Evolutionary conservation across 768 basidiomycete genomes (phyloP), one percentile per base, ranked within the genome.

Genomic region (Pleurotus tuber-regium): DNA sequence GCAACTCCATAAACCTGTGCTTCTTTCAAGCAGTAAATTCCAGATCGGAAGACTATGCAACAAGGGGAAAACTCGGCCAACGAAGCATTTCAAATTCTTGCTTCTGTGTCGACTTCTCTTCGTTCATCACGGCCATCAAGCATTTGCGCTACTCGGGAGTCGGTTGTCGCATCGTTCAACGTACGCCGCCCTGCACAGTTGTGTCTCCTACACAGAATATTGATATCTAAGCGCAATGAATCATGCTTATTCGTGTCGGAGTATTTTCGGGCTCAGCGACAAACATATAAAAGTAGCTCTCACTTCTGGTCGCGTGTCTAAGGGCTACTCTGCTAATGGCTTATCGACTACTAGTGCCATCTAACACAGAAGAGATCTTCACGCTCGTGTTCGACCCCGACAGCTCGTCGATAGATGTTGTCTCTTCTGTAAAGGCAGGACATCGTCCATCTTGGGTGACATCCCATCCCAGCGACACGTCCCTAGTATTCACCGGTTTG

Each of bases 371-470:
- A 61, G 72, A 76, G 30, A 75, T 92, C 55, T 73, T 76, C 31
- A 83, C 86, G 1, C 71, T 91, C 48, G 61, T 66, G 16, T 92
- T 93, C 59, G 79, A 89, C 59, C 71, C 82, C 7, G 60, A 66
- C 1, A 61, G 67, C 0, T 61, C 69, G 5, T 74, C 73, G 19
- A 66, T 91, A 51, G 69, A 68, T 9, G 62, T 79, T 26, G 59
- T 69, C 10, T 76, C 80, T 3, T 56, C 73, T 12, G 59, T 80
- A 44, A 61, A 64, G 7, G 79, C 83, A 29, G 86, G 87, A 23
- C 66, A 75, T 57, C 80, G 82, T 59, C 87, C 90, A 0, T 89
- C 89, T 4, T 93, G 91, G 91, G 74, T 94, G 54, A 77, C 83
- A 9, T 67, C 71, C 5, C 78, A 86, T 60, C 82, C 84, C 0